Evolutionary conservation across 2,329 filamentous ascomycete species (phyloP), one percentile per base, ranked within the genome.

Genomic region (Periconia sp.): DNA sequence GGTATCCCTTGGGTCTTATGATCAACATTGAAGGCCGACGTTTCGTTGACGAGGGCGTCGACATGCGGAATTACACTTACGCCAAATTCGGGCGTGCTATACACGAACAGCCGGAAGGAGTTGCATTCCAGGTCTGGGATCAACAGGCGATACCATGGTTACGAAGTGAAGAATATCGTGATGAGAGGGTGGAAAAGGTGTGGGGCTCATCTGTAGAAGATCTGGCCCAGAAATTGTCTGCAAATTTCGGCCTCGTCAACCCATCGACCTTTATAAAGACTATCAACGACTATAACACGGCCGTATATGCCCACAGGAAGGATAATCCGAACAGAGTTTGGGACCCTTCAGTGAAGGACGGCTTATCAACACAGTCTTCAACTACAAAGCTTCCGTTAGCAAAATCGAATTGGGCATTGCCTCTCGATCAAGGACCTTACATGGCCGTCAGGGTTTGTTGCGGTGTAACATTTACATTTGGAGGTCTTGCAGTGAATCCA

Each of bases 401-500:
- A 0, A 88, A 88, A 68, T 79, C 82, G 0, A 87, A 88, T 50
- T 87, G 84, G 85, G 84, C 84, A 0, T 52, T 83, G 5, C 77
- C 84, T 0, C 54, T 88, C 6, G 73, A 78, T 25, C 61, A 79
- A 48, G 70, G 72, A 0, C 84, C 84, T 0, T 87, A 83, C 54
- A 65, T 84, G 17, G 84, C 84, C 1, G 78, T 87, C 32, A 81
- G 82, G 51, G 83, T 87, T 3, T 80, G 78, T 4, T 83, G 81
- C 32, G 85, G 85, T 1, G 77, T 88, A 12, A 87, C 84, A 0
- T 88, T 87, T 52, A 87, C 84, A 0, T 88, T 87, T 67, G 85
- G 84, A 1, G 84, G 85, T 0, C 65, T 87, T 5, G 73, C 75
- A 4, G 77, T 84, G 2, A 74, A 82, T 35, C 74, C 81, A 0